Conservation (phyloP, 2,329 filamentous ascomycete genomes). For the Xylariaceae sp. region DNA sequence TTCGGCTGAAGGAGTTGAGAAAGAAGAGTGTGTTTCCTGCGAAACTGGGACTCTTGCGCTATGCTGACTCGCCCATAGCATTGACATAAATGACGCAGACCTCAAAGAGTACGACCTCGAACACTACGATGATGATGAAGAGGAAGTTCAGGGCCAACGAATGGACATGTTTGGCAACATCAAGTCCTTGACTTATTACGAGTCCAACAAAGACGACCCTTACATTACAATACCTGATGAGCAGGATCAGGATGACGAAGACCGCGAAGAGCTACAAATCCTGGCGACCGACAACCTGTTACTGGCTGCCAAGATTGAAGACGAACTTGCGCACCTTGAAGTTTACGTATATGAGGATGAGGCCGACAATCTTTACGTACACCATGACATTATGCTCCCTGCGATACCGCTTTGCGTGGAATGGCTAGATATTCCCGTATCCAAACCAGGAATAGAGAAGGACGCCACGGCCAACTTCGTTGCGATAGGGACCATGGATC, state of each 20-base stretch:
- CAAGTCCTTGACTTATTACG: constrained; percentile 91
- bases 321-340: constrained; percentile 94
- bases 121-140: constrained; percentile 87
- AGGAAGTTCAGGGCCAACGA: constrained; percentile 71
- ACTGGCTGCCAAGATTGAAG: constrained; percentile 90
- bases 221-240: constrained; percentile 87
- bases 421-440: constrained; percentile 92
- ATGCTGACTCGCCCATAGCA: constrained; percentile 43
- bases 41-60: neutral
- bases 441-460: constrained; percentile 66
- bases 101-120: constrained; percentile 96
- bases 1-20: constrained; percentile 22
- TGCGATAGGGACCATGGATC: constrained; percentile 95
- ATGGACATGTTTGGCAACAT: constrained; percentile 96
- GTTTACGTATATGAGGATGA: constrained; percentile 97
- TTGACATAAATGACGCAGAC: constrained; percentile 75
- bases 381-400: constrained; percentile 99
- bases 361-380: constrained; percentile 95
- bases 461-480: constrained; percentile 85
- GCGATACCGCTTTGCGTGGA: constrained; percentile 95
- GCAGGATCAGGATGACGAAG: constrained; percentile 79
- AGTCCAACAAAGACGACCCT: constrained; percentile 91
- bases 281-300: constrained; percentile 91
- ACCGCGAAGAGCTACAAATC: constrained; percentile 92
- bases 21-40: constrained; percentile 31